phyloP scores from a whole-genome alignment of 202 grass and related monocot species.

The Carex arenaria region DNA sequence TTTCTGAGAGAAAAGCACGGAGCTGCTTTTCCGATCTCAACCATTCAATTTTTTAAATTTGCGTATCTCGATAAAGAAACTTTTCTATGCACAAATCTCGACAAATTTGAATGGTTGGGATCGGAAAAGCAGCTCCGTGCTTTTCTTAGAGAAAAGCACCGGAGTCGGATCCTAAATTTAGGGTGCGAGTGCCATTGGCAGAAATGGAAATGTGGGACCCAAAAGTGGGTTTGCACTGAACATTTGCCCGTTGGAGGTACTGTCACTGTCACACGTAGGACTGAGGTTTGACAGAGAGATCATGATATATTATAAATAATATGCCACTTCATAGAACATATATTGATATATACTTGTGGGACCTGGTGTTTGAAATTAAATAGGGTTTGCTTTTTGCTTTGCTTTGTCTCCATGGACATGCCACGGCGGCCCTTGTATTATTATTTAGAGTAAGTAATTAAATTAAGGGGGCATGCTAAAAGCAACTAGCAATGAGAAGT shows the following conservation, averaged over 20 bases:
- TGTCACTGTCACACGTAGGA: constrained; percentile 22
- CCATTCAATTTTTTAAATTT: too few species aligned
- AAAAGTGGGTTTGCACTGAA: constrained; percentile 4
- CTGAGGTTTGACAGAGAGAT: not conserved
- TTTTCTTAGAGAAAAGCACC: too few species aligned
- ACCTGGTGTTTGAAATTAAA: not conserved
- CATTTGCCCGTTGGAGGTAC: constrained; percentile 27
- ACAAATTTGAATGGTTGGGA: too few species aligned
- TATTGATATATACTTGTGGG: not conserved
- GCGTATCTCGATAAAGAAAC: too few species aligned
- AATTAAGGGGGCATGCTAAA: not conserved
- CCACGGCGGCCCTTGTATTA: not conserved
- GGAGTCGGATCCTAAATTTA: not conserved
- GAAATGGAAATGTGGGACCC: not conserved
- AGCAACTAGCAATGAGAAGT: not conserved
- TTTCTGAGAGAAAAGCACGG: too few species aligned
- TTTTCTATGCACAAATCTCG: too few species aligned
- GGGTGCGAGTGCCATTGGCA: not conserved
- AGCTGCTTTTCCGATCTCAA: too few species aligned
- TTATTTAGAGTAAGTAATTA: constrained; percentile 6
- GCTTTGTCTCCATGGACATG: constrained; percentile 1
- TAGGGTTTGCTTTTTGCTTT: not conserved
- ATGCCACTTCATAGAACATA: not conserved
- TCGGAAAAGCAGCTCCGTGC: too few species aligned
- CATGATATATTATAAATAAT: not conserved